These are phyloP conservation scores for Stereum hirsutum DNA, from an alignment of 1,284 basidiomycete species.

Conservation along the genomic window DNA sequence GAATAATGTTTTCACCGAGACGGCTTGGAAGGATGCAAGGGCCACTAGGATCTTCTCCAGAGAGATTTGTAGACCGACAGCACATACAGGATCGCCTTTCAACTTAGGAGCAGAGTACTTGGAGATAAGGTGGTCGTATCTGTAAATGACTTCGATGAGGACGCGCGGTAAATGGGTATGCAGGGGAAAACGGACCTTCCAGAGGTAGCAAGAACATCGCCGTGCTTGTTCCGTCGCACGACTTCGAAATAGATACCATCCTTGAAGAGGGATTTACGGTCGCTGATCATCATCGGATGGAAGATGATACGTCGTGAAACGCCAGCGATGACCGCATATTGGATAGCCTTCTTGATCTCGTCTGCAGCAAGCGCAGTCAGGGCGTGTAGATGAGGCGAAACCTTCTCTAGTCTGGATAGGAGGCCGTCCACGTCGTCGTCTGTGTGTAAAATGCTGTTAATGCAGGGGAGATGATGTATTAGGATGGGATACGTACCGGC, in stretches of 20 bases:
- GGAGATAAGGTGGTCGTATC: slow-evolving; percentile 70
- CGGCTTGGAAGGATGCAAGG: slow-evolving; percentile 64
- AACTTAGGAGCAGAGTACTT: slow-evolving; percentile 50
- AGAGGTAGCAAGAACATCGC: slow-evolving; percentile 72
- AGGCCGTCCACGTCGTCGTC: slow-evolving; percentile 56
- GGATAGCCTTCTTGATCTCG: slow-evolving; percentile 59
- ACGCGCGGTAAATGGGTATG: not conserved
- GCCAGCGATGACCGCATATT: slow-evolving; percentile 53
- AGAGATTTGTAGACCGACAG: slow-evolving; percentile 70
- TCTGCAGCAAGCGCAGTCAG: slow-evolving; percentile 40
- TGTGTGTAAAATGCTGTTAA: slow-evolving; percentile 14
- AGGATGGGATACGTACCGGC: slow-evolving; percentile 34
- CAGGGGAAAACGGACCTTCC: slow-evolving; percentile 48
- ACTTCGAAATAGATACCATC: slow-evolving; percentile 74
- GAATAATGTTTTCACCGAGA: slow-evolving; percentile 57
- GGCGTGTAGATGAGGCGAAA: slow-evolving; percentile 41
- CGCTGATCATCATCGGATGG: slow-evolving; percentile 64
- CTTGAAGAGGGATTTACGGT: slow-evolving; percentile 55
- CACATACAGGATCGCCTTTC: slow-evolving; percentile 46
- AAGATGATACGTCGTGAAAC: slow-evolving; percentile 55
- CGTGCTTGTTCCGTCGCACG: slow-evolving; percentile 53
- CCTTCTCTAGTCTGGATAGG: slow-evolving; percentile 48
- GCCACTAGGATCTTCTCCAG: slow-evolving; percentile 73
- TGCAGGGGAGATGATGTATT: not conserved
- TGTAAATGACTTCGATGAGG: slow-evolving; percentile 16